Base-by-base conservation (phyloP, 164 flowering plant genomes). In the Sextonia rubra region DNA sequence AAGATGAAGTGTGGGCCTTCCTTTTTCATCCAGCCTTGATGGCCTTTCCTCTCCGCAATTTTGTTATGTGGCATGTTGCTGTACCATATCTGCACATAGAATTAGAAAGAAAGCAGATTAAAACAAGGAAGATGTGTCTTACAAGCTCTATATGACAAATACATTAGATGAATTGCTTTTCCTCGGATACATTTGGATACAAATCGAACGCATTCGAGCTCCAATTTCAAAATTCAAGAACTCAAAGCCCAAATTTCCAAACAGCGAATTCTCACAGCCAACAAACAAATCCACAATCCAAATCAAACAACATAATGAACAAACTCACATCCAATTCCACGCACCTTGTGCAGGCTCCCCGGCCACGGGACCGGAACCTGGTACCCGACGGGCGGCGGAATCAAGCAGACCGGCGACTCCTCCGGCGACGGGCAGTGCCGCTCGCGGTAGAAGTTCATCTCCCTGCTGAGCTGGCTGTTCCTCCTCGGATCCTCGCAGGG, bases 1-100 rank as follows among this genome's bases (percentile, higher is more conserved):
- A 96, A 96, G 74, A 86, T 82, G 77, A 93, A 96, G 75, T 90
- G 78, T 47, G 84, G 88, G 0, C 97, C 98, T 80, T 93, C 91
- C 76, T 74, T 82, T 79, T 92, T 96, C 99, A 96, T 93, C 99
- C 98, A 96, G 63, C 99, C 98, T 68, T 93, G 99, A 75, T 93
- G 99, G 58, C 99, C 99, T 80, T 96, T 96, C 82, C 98, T 85
- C 69, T 90, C 97, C 7, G 97, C 98, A 79, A 96, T 91, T 79
- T 96, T 96, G 75, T 90, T 84, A 78, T 93, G 86, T 26, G 99
- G 99, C 95, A 96, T 92, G 72, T 96, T 96, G 76, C 85, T 83
- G 69, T 91, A 94, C 99, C 98, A 93, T 83, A 96, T 92, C 99
- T 96, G 85, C 83, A 81, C 14, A 68, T 44, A 64, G 32, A n/a